phyloP scores from a whole-genome alignment of 2,329 filamentous ascomycete genomes.

The Mariannaea elegans region DNA sequence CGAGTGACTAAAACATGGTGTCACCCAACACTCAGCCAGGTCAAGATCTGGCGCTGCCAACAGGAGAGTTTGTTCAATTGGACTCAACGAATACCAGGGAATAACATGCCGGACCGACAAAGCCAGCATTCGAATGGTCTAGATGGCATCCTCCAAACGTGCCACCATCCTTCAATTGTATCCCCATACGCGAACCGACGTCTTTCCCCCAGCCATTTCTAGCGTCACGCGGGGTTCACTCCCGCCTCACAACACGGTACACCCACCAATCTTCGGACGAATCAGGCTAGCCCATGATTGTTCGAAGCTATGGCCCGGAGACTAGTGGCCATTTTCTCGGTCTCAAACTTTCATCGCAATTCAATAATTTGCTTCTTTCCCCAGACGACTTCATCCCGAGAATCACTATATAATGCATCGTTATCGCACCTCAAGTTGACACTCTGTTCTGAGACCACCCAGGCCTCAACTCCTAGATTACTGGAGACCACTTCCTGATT shows the following conservation, averaged over 20 bases:
- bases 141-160: background rate
- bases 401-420: constrained; percentile 15
- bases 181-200: background rate
- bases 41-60: background rate
- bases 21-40: background rate
- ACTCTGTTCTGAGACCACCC: background rate
- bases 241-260: background rate
- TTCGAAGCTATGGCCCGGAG: background rate
- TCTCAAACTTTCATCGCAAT: background rate
- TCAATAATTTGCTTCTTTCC: background rate
- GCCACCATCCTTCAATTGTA: background rate
- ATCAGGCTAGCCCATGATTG: constrained; percentile 10
- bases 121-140: background rate
- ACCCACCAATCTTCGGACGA: too few relatives aligned
- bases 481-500: constrained; percentile 1
- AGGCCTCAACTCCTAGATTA: background rate
- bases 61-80: background rate
- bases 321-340: constrained; percentile 9
- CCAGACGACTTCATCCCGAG: constrained; percentile 2
- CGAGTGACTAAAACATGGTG: constrained; percentile 5
- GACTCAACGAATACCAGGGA: background rate
- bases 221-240: background rate
- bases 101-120: constrained; percentile 13
- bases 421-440: background rate
- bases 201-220: too few relatives aligned